Evolutionary conservation across 768 basidiomycete species (phyloP).

Genomic region (Tylopilus sp.): DNA sequence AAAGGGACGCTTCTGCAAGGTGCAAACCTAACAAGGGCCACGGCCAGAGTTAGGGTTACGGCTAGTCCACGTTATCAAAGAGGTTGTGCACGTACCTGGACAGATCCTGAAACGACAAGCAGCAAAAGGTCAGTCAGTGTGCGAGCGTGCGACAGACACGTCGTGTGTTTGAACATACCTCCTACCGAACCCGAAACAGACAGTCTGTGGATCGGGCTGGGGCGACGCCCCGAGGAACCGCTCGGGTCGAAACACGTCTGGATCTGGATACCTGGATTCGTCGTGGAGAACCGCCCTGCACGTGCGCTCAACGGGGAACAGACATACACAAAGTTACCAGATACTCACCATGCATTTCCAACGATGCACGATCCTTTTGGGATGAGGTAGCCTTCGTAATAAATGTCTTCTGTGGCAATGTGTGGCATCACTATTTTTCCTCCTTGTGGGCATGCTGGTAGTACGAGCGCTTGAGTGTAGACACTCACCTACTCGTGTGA

Average conservation of each 20-base stretch:
- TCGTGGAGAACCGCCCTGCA: conserved; percentile 55
- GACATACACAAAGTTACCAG: no score
- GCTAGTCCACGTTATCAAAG: background rate
- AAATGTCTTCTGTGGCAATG: conserved; percentile 19
- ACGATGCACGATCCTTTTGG: conserved; percentile 24
- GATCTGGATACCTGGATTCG: conserved; percentile 35
- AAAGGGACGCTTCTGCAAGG: conserved; percentile 30
- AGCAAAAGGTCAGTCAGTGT: background rate
- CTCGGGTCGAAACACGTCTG: conserved; percentile 33
- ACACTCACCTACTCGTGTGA: conserved; percentile 11
- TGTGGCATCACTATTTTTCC: conserved; percentile 14
- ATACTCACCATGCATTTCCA: conserved; percentile 25
- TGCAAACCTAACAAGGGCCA: conserved; percentile 27
- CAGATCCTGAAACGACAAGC: conserved; percentile 10
- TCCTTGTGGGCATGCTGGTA: background rate
- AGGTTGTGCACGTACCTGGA: conserved; percentile 8
- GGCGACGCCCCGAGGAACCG: conserved; percentile 27
- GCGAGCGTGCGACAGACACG: background rate
- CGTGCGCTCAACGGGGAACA: no score
- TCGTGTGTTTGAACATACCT: conserved; percentile 10
- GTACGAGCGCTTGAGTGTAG: background rate
- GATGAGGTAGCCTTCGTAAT: conserved; percentile 12
- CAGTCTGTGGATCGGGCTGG: conserved; percentile 15
- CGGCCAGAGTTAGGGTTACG: no score
- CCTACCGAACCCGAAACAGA: conserved; percentile 31